These are phyloP conservation scores for Abrus precatorius DNA, from an alignment of 306 rosid genomes.

Conservation along the genomic window DNA sequence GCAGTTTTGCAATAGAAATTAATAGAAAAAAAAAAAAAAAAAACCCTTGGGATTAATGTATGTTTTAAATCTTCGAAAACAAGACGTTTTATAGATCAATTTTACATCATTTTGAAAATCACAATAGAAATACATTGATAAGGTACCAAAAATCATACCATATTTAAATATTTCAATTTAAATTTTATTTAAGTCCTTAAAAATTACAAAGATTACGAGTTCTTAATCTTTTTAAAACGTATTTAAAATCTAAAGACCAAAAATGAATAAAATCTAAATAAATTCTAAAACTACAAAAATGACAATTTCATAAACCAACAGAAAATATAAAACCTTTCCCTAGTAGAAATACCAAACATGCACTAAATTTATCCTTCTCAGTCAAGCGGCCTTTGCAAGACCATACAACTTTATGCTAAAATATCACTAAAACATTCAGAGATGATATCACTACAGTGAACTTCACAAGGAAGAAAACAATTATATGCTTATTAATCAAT, in stretches of 20 bases:
- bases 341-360: background rate
- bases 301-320: background rate
- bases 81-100: background rate
- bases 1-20: too few species aligned
- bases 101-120: too few species aligned
- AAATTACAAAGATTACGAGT: too few species aligned
- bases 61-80: background rate
- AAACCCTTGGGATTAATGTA: background rate
- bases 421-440: background rate
- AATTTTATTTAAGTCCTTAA: background rate
- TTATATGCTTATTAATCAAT: conserved; percentile 21
- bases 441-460: conserved; percentile 6
- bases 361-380: background rate
- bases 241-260: background rate
- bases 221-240: too few species aligned
- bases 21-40: too few species aligned
- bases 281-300: background rate
- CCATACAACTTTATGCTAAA: background rate
- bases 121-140: too few species aligned
- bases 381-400: background rate
- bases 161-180: background rate
- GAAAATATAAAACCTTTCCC: background rate
- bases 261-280: background rate
- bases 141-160: background rate
- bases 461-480: conserved; percentile 1